Base-by-base conservation (phyloP, 2,329 filamentous ascomycete species). In the Fusarium sp. region DNA sequence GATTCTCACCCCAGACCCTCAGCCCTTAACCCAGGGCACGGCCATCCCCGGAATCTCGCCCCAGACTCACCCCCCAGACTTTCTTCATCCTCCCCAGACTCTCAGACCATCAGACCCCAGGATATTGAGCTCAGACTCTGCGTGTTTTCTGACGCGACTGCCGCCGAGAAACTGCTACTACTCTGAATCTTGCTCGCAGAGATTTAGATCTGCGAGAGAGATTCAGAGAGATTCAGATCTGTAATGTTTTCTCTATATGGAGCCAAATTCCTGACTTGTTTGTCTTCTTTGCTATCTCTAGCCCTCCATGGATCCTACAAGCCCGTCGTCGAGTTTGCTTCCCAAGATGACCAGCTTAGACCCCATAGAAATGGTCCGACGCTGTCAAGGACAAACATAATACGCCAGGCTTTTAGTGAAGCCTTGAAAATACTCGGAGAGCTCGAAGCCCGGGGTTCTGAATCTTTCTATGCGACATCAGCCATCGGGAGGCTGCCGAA, bases 1-100 rank as follows among this genome's bases (percentile, higher is more conserved):
- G 67, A 64, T 68, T 72, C 62, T 69, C 62, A 16, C 62, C 67
- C 68, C 69, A 64, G 62, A 62, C 57, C 22, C n/a, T 36, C 60
- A 64, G 14, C 38, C 36, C 40, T 59, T 55, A n/a, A 56, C 49
- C 36, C 29, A 38, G 33, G 44, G 24, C n/a, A 59, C 27, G 24
- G 27, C n/a, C 22, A 20, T 27, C 40, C 46, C 38, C 29, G 27
- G 44, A 51, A 38, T 22, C 33, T 24, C 24, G 35, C 20, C 29
- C 60, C 33, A 62, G n/a, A 53, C 4, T 38, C 27, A 8, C 22
- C 14, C 38, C 53, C 38, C 46, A 33, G 62, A 51, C n/a, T 46
- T 59, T 62, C 16, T 36, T 49, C 53, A 16, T 44, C 24, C 8
- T 22, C 22, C 17, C 20, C 35, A 58, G 51, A 24, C 12, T 10